phyloP scores from a whole-genome alignment of 2,329 filamentous ascomycete species.

The Fusarium phyllophilum region DNA sequence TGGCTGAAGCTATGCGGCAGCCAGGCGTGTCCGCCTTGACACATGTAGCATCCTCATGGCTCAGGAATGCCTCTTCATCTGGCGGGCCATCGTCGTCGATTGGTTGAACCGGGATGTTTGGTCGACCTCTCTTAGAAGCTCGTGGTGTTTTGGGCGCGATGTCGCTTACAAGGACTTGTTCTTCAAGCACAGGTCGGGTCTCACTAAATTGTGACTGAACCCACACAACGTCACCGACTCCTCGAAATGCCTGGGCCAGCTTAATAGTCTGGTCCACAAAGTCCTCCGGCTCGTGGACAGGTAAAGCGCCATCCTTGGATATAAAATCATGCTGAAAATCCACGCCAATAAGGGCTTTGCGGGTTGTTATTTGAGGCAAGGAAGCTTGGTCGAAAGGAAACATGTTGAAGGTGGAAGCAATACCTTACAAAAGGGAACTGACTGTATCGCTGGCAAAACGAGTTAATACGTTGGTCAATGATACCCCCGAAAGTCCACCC shows the following conservation, averaged over 20 bases:
- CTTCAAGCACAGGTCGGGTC: slow-evolving; percentile 66
- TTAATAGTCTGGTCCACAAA: slow-evolving; percentile 74
- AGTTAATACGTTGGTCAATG: background rate
- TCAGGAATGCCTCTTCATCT: slow-evolving; percentile 60
- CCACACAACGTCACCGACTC: slow-evolving; percentile 81
- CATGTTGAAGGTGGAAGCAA: slow-evolving; percentile 48
- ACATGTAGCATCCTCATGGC: slow-evolving; percentile 53
- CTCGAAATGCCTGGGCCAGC: slow-evolving; percentile 78
- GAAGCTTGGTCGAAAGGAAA: slow-evolving; percentile 67
- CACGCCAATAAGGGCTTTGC: slow-evolving; percentile 80
- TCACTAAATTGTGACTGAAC: slow-evolving; percentile 78
- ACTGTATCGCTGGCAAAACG: background rate
- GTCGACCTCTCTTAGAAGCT: slow-evolving; percentile 19
- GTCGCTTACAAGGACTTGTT: slow-evolving; percentile 60
- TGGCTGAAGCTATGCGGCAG: slow-evolving; percentile 55
- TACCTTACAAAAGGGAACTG: background rate
- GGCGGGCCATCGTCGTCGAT: slow-evolving; percentile 22
- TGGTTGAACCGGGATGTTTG: slow-evolving; percentile 19
- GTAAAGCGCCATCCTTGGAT: slow-evolving; percentile 71
- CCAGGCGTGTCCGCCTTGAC: slow-evolving; percentile 58
- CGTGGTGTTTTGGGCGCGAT: slow-evolving; percentile 25
- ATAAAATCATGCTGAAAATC: slow-evolving; percentile 95
- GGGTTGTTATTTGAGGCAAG: slow-evolving; percentile 66
- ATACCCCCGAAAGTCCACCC: background rate
- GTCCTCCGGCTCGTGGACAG: slow-evolving; percentile 69